Percentiles rank a stretch among this genome's conserved stretches.
Conservation (phyloP, 306 rosid species). For the Gastrolobium bilobum region DNA sequence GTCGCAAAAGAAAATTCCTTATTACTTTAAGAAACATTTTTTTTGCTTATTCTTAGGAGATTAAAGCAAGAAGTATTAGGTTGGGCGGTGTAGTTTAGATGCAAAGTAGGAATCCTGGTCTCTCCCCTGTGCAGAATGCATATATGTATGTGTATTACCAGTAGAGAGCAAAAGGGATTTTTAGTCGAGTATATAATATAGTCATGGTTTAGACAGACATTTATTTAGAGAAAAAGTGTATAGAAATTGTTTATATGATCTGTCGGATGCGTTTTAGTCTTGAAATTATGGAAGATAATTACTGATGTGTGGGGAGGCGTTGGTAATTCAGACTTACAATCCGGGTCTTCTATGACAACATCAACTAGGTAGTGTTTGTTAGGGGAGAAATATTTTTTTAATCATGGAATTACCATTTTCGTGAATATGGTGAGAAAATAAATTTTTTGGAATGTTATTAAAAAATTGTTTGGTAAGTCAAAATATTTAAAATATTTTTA, state of each 20-base stretch:
- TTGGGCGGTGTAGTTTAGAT: conserved; percentile 53
- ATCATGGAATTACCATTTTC: too few species aligned
- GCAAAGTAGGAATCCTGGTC: conserved; percentile 45
- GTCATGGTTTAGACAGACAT: conserved; percentile 37
- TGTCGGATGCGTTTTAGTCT: background rate
- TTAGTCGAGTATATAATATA: conserved; percentile 44
- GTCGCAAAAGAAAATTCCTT: conserved; percentile 47
- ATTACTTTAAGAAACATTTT: conserved; percentile 35
- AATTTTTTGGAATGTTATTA: too few species aligned
- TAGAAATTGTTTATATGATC: conserved; percentile 38
- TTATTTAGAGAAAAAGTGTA: conserved; percentile 35
- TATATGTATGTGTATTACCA: conserved; percentile 47
- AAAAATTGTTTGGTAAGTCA: too few species aligned
- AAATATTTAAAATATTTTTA: too few species aligned
- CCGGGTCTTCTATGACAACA: background rate
- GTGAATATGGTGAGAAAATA: too few species aligned
- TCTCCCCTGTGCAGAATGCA: conserved; percentile 48
- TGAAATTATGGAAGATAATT: conserved; percentile 21
- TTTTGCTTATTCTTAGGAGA: conserved; percentile 43
- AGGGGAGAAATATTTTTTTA: too few species aligned
- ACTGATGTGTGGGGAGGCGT: background rate
- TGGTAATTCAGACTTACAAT: background rate
- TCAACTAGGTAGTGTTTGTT: background rate
- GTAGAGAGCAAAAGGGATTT: conserved; percentile 40
- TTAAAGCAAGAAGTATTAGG: conserved; percentile 50